Percentiles rank a stretch among this genome's conserved stretches.
phyloP scores from a whole-genome alignment of 2,329 filamentous ascomycete species.

The Pseudocercospora ulei region DNA sequence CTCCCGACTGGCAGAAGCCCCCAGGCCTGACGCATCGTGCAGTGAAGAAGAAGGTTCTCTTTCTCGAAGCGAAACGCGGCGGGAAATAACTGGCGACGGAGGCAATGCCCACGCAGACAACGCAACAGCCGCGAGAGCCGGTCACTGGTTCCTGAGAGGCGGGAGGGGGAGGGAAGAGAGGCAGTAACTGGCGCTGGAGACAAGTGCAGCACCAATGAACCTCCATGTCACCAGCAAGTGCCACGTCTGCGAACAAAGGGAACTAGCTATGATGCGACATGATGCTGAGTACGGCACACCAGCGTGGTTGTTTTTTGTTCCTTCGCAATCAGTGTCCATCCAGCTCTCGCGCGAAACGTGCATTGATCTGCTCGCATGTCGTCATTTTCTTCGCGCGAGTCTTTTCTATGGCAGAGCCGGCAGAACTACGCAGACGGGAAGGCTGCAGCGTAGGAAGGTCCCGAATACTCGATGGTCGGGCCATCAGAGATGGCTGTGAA shows the following conservation, averaged over 20 bases:
- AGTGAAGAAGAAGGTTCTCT: slow-evolving; percentile 94
- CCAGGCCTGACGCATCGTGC: slow-evolving; percentile 6
- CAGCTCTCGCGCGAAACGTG: slow-evolving; percentile 27
- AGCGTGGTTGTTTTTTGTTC: background rate
- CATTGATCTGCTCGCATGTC: slow-evolving; percentile 23
- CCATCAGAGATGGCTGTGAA: background rate
- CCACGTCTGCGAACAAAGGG: too few species aligned
- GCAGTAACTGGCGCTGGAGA: too few species aligned
- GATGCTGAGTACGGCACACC: background rate
- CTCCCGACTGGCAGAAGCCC: background rate
- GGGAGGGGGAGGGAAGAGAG: too few species aligned
- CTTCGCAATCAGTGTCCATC: background rate
- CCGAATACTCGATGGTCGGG: background rate
- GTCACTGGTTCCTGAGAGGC: background rate
- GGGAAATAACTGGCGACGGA: slow-evolving; percentile 33
- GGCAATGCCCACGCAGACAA: background rate
- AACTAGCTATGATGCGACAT: too few species aligned
- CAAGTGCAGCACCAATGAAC: too few species aligned
- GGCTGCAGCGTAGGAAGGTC: background rate
- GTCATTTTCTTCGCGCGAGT: slow-evolving; percentile 18
- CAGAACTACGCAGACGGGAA: slow-evolving; percentile 18
- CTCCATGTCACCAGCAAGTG: too few species aligned
- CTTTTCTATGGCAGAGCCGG: slow-evolving; percentile 13
- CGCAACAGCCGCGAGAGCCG: background rate
- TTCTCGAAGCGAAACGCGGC: slow-evolving; percentile 83